Evolutionary conservation across 306 rosid genomes (phyloP).

Genomic region (Glycyrrhiza uralensis): DNA sequence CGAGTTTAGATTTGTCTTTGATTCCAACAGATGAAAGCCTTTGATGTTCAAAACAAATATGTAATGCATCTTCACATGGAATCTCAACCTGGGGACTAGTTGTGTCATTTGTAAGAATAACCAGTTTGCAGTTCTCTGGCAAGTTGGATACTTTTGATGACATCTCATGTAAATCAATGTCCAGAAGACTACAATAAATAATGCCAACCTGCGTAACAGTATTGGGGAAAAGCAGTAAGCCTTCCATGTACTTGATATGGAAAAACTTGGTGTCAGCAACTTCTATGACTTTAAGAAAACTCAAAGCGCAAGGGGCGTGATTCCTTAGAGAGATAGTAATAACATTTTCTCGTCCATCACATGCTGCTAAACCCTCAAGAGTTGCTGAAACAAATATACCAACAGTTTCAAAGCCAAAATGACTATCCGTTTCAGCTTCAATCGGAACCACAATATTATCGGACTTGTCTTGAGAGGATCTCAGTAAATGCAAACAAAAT

Average conservation of each 20-base stretch:
- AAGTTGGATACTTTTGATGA: slow-evolving; percentile 37
- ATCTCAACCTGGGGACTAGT: slow-evolving; percentile 62
- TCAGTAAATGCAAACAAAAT: slow-evolving; percentile 64
- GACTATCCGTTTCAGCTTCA: slow-evolving; percentile 56
- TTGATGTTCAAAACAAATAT: slow-evolving; percentile 54
- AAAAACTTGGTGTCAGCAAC: slow-evolving; percentile 49
- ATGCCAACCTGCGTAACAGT: slow-evolving; percentile 68
- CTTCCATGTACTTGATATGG: slow-evolving; percentile 51
- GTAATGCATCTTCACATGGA: slow-evolving; percentile 59
- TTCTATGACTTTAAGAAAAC: slow-evolving; percentile 51
- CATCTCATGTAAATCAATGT: slow-evolving; percentile 28
- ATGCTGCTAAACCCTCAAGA: slow-evolving; percentile 47
- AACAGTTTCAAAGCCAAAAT: slow-evolving; percentile 25
- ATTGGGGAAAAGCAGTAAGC: slow-evolving; percentile 72
- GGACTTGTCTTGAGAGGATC: slow-evolving; percentile 57
- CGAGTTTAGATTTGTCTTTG: slow-evolving; percentile 34
- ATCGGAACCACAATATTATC: slow-evolving; percentile 70
- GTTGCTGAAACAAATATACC: slow-evolving; percentile 47
- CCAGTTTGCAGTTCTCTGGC: slow-evolving; percentile 54
- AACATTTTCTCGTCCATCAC: slow-evolving; percentile 37
- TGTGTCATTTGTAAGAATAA: slow-evolving; percentile 72
- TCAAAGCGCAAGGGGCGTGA: slow-evolving; percentile 45
- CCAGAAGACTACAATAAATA: slow-evolving; percentile 49
- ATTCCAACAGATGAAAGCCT: slow-evolving; percentile 44
- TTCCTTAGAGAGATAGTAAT: slow-evolving; percentile 60